Percentiles rank a stretch among this genome's conserved stretches.
Evolutionary conservation across 257 asterid genomes (phyloP).

Genomic region (Jasminum sambac): DNA sequence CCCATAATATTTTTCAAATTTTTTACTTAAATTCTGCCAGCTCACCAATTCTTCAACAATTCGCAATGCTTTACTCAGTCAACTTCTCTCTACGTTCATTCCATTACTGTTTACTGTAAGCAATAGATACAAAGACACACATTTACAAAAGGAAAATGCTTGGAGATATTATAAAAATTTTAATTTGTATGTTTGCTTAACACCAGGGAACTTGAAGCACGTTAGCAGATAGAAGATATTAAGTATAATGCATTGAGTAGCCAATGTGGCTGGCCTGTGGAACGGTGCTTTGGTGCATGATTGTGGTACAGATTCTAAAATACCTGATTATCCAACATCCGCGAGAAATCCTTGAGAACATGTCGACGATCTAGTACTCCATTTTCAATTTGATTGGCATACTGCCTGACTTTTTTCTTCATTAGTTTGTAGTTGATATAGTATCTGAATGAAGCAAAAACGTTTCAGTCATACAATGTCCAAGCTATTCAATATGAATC

Average conservation of each 20-base stretch:
- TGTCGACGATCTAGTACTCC: conserved; percentile 67
- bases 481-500: not conserved
- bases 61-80: not conserved
- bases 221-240: not conserved
- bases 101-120: not conserved
- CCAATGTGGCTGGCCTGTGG: not conserved
- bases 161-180: not conserved
- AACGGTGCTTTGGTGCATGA: not conserved
- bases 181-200: not conserved
- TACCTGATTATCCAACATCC: conserved; percentile 92
- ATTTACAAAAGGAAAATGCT: not conserved
- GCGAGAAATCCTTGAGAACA: conserved; percentile 93
- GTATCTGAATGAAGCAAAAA: conserved; percentile 49
- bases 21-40: not conserved
- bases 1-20: not conserved
- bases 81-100: not conserved
- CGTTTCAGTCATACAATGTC: not conserved
- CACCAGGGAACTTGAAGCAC: not conserved
- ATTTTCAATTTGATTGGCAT: conserved; percentile 63
- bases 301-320: conserved; percentile 9
- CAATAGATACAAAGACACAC: not conserved
- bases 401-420: conserved; percentile 91
- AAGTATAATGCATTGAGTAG: not conserved
- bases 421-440: conserved; percentile 94
- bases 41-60: not conserved